Base-by-base conservation (phyloP, 106 monocot genomes). In the Dioscorea zingiberensis region DNA sequence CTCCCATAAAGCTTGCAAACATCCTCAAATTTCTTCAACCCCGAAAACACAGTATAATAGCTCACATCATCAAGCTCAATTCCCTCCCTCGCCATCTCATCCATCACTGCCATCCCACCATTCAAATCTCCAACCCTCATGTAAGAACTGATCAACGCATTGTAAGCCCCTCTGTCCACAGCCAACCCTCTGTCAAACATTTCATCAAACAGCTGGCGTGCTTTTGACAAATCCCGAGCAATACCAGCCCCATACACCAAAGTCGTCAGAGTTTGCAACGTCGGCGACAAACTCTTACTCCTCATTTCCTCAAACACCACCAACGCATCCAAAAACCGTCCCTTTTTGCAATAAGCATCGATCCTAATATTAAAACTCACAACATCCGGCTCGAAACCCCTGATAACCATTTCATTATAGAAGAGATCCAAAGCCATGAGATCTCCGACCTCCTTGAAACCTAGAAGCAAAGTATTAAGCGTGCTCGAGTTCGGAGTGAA, bases 321-420 rank as follows among this genome's bases (percentile, higher is more conserved):
- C 29, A 83, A 29, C 3, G 90, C 90, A 16, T 75, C 73, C 0
- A 7, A 59, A 29, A 90, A 73, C 48, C 73, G 64, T 1, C 75
- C 74, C 68, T 78, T 87, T 69, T 85, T 87, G 78, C 94, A 90
- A 67, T 85, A 94, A 1, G 87, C 90, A 27, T 91, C 90, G 51
- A 94, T 90, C 53, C 87, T 59, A 11, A 94, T 78, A 48, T 87
- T 90, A 65, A 73, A 94, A 16, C 80, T 83, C 25, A 94, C 80
- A 13, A 69, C 73, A 51, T 90, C 79, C 1, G 94, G 94, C 7
- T 66, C 64, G 64, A 90, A 94, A 6, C 91, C 87, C 13, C 91
- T 65, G 47, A 70, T 18, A 15, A 83, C 44, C 59, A 73, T 71
- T 3, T 91, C 91, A 24, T 91, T 77, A 54, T 77, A 91, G 71